Evolutionary conservation across 2,329 filamentous ascomycete species (phyloP), one percentile per base, ranked within the genome.

Genomic region (Cladophialophora chaetospira): DNA sequence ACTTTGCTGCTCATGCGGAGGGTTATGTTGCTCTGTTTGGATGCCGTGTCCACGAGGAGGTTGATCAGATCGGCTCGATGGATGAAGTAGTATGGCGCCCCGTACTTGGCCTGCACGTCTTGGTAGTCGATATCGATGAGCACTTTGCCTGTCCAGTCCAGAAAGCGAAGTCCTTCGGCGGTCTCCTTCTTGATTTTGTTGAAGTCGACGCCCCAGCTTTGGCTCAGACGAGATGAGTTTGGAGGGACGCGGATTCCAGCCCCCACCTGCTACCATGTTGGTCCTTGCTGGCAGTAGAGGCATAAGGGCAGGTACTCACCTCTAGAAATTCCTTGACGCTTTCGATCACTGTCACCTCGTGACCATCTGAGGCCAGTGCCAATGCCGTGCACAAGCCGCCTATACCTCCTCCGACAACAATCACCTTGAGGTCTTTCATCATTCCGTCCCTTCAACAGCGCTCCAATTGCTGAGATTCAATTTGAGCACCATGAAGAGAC

Each of bases 31-130:
- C 42, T 17, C 5, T 60, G 49, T 26, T 57, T 43, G 4, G 56
- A 53, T 2, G 56, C 46, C 1, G 61, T 55, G 1, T 66, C 52
- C 9, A 67, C 58, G 1, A 70, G 55, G 9, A 54, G 47, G 23
- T 62, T 53, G 28, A 68, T 59, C 11, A 69, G 57, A 56, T 71
- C 68, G 11, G 67, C 68, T 10, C 69, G 66, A 57, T 71, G 68
- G 40, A 71, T 60, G 53, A 69, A 67, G 52, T 68, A 69, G 57
- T 69, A 70, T 4, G 68, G 66, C 4, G 65, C 66, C 2, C 68
- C 69, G 54, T 69, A 69, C 19, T 53, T 42, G 6, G 55, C 42
- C 47, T 66, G 44, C 3, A 68, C 62, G 46, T 68, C 45, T 4
- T 57, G 19, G 36, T 64, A 64, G 5, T 60, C 55, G n/a, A 60